Percentiles rank a stretch among this genome's conserved stretches.
These are phyloP conservation scores for Candida morakotiae DNA, from an alignment of 805 yeast genomes.

Conservation along the genomic window DNA sequence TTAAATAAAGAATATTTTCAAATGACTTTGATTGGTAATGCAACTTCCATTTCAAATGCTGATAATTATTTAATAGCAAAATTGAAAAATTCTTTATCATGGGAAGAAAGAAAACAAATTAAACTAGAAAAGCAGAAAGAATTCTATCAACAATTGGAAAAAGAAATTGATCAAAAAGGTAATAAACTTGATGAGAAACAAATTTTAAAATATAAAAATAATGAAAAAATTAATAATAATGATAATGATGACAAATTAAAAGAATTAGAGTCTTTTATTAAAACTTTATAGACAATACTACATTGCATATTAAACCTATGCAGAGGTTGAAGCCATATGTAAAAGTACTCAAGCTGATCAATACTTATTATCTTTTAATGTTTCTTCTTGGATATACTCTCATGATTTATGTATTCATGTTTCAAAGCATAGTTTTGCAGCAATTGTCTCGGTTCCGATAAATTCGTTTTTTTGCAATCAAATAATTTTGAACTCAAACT, in stretches of 20 bases:
- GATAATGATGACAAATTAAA: not conserved
- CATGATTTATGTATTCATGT: too few species aligned
- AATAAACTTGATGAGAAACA: not conserved
- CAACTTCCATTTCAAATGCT: not conserved
- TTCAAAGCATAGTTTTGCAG: too few species aligned
- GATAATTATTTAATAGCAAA: not conserved
- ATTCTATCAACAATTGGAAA: constrained; percentile 2
- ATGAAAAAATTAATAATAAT: not conserved
- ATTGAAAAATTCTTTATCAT: not conserved
- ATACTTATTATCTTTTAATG: too few species aligned
- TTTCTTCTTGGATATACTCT: too few species aligned
- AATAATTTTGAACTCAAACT: too few species aligned
- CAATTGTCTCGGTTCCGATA: too few species aligned
- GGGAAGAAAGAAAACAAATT: constrained; percentile 1
- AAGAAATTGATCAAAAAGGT: not conserved
- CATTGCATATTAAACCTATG: too few species aligned
- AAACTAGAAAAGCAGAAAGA: not conserved
- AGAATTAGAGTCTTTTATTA: constrained; percentile 1
- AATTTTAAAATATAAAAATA: not conserved
- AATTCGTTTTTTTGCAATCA: too few species aligned
- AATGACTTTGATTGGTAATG: constrained; percentile 2
- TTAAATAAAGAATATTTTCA: constrained; percentile 1
- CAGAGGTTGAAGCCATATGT: too few species aligned
- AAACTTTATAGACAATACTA: constrained; percentile 1
- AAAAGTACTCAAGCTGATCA: too few species aligned